Base-by-base conservation (phyloP, 169 alveolate genomes). In the Plasmodium vinckei region DNA sequence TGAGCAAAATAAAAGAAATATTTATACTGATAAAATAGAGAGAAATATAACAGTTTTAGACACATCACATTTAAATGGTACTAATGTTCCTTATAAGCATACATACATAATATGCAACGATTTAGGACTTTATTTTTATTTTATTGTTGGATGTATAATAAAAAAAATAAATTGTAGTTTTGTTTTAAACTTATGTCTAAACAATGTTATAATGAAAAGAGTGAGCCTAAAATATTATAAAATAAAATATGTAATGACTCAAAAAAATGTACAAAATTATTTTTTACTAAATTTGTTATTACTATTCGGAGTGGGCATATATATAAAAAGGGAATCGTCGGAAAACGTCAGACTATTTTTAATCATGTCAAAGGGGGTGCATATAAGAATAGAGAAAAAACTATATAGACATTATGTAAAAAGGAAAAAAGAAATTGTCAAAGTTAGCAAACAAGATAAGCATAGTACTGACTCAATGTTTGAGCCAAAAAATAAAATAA, bases 61-160 rank as follows among this genome's bases (percentile, higher is more conserved):
- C 42, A 33, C 0, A 3, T 4, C 42, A 3, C 7, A 3, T 3
- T 33, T 33, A 7, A 33, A 33, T 4, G 5, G 19, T 2, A 1
- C 12, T 53, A 10, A 6, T 17, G 33, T 59, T 9, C 23, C 13
- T 25, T 9, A 12, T 17, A 10, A 15, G 15, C 9, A 6, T 6
- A 12, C 13, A n/a, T 73, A 60, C 59, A 10, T 4, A 25, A 67
- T 73, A n/a, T 33, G 61, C 12, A 73, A 53, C 72, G 87, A 73
- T 15, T 15, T 73, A 25, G 87, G 87, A 1, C 49, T 73, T 51
- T 47, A 59, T 46, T 60, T 60, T 10, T 73, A 73, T 51, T 73
- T 73, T 42, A 60, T 73, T 67, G 21, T 73, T 59, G 87, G 87
- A 19, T 39, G 71, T 44, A 39, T 73, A 15, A 73, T 73, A 15